Evolutionary conservation across 345 rosid species (phyloP).

Genomic region (Erysimum cheiranthoides): DNA sequence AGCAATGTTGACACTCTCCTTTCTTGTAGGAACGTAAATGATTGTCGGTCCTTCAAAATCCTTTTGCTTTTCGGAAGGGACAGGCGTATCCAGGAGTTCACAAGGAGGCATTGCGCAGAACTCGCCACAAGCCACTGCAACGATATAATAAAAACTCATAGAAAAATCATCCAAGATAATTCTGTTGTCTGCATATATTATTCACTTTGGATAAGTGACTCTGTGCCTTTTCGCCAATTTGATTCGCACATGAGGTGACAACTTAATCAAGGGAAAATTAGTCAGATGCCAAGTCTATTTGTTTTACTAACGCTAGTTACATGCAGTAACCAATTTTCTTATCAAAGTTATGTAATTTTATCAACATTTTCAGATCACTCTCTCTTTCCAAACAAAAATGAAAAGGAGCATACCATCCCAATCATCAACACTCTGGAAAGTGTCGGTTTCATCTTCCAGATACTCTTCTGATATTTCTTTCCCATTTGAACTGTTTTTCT

Average conservation of each 20-base stretch:
- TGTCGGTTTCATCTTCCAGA: constrained; percentile 76
- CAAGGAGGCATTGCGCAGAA: constrained; percentile 54
- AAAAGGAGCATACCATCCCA: constrained; percentile 77
- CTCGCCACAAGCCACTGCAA: constrained; percentile 79
- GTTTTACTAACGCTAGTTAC: neutral
- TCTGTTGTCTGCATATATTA: constrained; percentile 24
- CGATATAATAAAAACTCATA: neutral
- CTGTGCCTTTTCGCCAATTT: neutral
- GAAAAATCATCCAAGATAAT: neutral
- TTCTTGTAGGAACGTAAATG: constrained; percentile 89
- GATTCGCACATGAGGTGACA: neutral
- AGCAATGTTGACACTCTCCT: constrained; percentile 73
- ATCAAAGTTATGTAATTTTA: neutral
- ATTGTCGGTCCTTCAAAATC: constrained; percentile 77
- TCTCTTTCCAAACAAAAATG: constrained; percentile 25
- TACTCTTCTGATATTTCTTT: constrained; percentile 66
- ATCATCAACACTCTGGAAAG: constrained; percentile 69
- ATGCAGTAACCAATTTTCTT: constrained; percentile 1
- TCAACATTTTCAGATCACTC: neutral
- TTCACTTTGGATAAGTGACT: neutral
- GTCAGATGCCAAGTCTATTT: neutral
- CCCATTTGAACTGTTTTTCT: constrained; percentile 47
- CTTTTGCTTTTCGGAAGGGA: constrained; percentile 49
- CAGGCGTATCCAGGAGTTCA: constrained; percentile 40
- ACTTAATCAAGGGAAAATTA: neutral